phyloP scores from a whole-genome alignment of 176 grass and related monocot species.

The Alopecurus myosuroides region DNA sequence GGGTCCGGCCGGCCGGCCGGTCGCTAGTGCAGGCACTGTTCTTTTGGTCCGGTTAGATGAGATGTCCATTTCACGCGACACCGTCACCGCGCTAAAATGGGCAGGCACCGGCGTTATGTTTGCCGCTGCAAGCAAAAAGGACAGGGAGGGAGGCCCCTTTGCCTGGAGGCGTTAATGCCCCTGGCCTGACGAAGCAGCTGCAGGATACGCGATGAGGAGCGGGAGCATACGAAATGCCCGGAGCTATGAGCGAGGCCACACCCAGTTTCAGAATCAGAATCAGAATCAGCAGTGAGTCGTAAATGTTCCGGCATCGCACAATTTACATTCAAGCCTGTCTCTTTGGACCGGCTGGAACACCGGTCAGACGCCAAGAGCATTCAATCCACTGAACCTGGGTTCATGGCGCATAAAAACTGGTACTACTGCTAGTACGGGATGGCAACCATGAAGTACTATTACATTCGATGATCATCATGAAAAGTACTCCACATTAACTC shows the following conservation, averaged over 20 bases:
- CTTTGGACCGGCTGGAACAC: not conserved
- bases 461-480: not conserved
- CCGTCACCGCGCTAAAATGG: not conserved
- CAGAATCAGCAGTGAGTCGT: conserved; percentile 7
- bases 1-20: not conserved
- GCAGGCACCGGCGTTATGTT: conserved; percentile 20
- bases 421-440: not conserved
- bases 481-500: not conserved
- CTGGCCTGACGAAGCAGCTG: not conserved
- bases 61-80: conserved; percentile 23
- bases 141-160: not conserved
- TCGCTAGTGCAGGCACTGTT: not conserved
- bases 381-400: not conserved
- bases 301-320: conserved; percentile 16
- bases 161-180: not conserved
- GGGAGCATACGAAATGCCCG: conserved; percentile 28
- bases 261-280: conserved; percentile 9
- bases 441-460: not conserved
- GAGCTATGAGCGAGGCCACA: too few species aligned
- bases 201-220: not conserved
- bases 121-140: not conserved
- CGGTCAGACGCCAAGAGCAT: not conserved
- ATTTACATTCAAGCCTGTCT: conserved; percentile 15
- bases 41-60: conserved; percentile 20
- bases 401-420: not conserved